Conservation (phyloP, 2,329 filamentous ascomycete species). For the Onygena corvina region DNA sequence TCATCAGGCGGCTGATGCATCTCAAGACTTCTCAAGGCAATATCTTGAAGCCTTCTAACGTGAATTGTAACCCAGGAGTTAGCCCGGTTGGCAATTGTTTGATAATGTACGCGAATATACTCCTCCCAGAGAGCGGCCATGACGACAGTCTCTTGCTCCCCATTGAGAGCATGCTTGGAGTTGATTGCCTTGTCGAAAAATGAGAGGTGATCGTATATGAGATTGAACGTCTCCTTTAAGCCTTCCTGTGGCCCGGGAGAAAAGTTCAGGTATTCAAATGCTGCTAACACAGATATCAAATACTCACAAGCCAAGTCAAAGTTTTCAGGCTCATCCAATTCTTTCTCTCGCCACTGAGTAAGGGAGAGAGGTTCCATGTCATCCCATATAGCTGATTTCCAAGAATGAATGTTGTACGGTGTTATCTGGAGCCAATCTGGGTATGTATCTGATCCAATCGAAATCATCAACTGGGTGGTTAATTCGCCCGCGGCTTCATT, state of each 20-base stretch:
- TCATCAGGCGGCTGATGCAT: constrained; percentile 5
- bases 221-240: constrained; percentile 20
- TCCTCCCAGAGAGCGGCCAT: constrained; percentile 18
- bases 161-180: constrained; percentile 5
- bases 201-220: constrained; percentile 17
- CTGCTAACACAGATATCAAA: constrained; percentile 17
- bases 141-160: constrained; percentile 10
- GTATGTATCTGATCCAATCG: constrained; percentile 14
- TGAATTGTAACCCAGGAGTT: constrained; percentile 19
- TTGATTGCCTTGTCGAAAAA: constrained; percentile 17
- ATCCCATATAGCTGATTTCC: constrained; percentile 20
- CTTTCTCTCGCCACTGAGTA: constrained; percentile 19
- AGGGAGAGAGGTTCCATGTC: constrained; percentile 21
- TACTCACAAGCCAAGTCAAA: constrained; percentile 20
- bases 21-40: constrained; percentile 12
- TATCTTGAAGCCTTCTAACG: constrained; percentile 13
- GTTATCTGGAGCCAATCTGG: constrained; percentile 14
- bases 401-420: constrained; percentile 19
- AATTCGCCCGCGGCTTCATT: constrained; percentile 5
- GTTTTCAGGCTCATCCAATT: constrained; percentile 14
- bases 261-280: constrained; percentile 21
- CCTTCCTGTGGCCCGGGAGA: constrained; percentile 4
- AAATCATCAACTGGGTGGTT: constrained; percentile 9
- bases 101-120: constrained; percentile 17
- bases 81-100: constrained; percentile 19